Conservation (phyloP, 2,329 filamentous ascomycete species). For the Pyrenochaeta sp. region DNA sequence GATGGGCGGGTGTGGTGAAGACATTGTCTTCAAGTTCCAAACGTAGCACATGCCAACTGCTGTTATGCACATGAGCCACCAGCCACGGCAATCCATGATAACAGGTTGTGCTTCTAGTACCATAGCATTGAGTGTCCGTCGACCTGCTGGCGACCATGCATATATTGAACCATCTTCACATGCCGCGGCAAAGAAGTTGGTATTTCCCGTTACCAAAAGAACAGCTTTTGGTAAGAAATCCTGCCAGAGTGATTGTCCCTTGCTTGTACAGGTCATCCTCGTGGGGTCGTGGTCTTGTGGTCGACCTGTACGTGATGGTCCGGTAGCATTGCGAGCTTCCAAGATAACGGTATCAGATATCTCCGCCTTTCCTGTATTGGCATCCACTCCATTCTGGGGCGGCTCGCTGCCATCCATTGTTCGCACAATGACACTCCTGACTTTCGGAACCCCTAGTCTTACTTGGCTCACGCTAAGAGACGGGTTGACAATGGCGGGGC, state of each 20-base stretch:
- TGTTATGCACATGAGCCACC: constrained; percentile 90
- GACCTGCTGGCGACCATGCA: constrained; percentile 90
- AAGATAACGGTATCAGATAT: constrained; percentile 76
- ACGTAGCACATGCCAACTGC: constrained; percentile 89
- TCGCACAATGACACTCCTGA: constrained; percentile 82
- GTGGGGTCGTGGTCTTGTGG: constrained; percentile 79
- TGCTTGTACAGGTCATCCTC: constrained; percentile 80
- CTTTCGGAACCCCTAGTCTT: constrained; percentile 84
- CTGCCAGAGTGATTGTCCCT: constrained; percentile 86
- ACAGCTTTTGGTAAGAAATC: constrained; percentile 89
- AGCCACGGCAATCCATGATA: constrained; percentile 87
- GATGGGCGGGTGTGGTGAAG: constrained; percentile 86
- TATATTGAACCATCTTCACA: constrained; percentile 93
- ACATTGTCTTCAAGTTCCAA: constrained; percentile 87
- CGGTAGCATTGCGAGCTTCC: constrained; percentile 84
- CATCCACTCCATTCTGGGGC: constrained; percentile 55
- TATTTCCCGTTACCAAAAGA: constrained; percentile 89
- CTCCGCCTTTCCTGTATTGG: constrained; percentile 53
- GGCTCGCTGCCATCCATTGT: constrained; percentile 73
- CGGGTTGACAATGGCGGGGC: constrained; percentile 87
- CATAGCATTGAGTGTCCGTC: constrained; percentile 83
- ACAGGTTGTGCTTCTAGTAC: constrained; percentile 92
- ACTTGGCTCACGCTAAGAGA: constrained; percentile 83
- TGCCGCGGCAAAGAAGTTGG: constrained; percentile 88
- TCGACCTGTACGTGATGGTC: constrained; percentile 66